phyloP scores from a whole-genome alignment of 1,284 basidiomycete genomes.

The Vanrija sp. region DNA sequence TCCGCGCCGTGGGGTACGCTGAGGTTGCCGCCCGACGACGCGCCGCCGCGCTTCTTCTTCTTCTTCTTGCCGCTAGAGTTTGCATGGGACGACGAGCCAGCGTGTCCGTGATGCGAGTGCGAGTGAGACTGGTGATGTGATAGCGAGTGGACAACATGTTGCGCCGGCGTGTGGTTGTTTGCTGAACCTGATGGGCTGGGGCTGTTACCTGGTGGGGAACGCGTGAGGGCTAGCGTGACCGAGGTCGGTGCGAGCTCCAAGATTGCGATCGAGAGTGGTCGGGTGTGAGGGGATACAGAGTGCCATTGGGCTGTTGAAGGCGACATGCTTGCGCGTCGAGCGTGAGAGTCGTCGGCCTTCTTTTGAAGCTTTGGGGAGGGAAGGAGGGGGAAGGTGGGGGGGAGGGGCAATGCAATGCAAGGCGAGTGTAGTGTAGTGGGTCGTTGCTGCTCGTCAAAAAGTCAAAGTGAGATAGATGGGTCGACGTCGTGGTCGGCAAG shows the following conservation, averaged over 20 bases:
- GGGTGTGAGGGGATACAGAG: constrained; percentile 42
- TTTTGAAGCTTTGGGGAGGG: no score
- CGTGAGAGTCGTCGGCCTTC: no score
- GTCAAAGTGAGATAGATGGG: background rate
- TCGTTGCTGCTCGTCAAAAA: background rate
- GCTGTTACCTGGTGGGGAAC: constrained; percentile 20
- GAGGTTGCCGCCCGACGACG: background rate
- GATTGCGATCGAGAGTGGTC: constrained; percentile 46
- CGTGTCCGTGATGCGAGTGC: constrained; percentile 2
- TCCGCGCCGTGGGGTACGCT: constrained; percentile 7
- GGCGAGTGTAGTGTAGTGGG: background rate
- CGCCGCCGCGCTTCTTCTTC: constrained; percentile 11
- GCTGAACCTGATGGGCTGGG: constrained; percentile 1
- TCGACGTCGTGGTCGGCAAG: background rate
- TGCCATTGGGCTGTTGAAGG: constrained; percentile 39
- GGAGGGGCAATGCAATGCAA: no score
- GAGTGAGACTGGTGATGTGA: background rate
- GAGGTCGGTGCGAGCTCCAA: constrained; percentile 48
- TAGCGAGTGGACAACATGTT: constrained; percentile 18
- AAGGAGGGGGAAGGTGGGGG: no score
- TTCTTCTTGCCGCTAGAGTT: constrained; percentile 9
- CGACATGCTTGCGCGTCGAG: constrained; percentile 18
- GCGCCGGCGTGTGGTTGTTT: constrained; percentile 2
- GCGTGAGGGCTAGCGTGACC: constrained; percentile 45
- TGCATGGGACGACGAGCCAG: constrained; percentile 1